Conservation (phyloP, 2,329 filamentous ascomycete species). For the Byssothecium circinans region DNA sequence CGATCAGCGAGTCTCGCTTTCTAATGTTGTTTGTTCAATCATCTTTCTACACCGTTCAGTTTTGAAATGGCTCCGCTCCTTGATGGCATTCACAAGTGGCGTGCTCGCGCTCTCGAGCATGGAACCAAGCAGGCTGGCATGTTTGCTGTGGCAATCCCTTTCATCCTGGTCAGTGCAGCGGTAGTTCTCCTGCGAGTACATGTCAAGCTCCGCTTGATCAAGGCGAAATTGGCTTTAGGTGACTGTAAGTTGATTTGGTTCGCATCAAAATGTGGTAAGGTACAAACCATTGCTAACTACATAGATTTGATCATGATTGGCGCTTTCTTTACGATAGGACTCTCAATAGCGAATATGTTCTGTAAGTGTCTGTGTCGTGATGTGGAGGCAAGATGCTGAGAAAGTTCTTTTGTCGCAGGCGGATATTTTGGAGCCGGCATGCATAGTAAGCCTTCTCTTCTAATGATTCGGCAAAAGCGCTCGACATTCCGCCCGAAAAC, state of each 20-base stretch:
- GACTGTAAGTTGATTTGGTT: conserved; percentile 4
- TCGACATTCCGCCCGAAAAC: conserved; percentile 3
- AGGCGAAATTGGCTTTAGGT: neutral
- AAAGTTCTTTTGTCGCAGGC: neutral
- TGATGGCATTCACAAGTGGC: conserved; percentile 2
- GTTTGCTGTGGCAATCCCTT: conserved; percentile 5
- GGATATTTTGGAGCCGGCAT: conserved; percentile 6
- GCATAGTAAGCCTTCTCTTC: conserved; percentile 3
- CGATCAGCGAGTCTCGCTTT: too few relatives aligned
- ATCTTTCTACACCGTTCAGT: neutral
- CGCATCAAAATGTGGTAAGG: neutral
- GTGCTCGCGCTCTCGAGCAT: conserved; percentile 3
- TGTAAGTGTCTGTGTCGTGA: neutral
- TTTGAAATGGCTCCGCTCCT: neutral
- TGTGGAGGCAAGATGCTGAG: neutral
- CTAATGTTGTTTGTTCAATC: too few relatives aligned
- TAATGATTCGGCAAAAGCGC: neutral
- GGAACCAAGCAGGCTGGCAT: conserved; percentile 7
- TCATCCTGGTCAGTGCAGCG: conserved; percentile 4
- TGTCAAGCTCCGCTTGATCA: conserved; percentile 1
- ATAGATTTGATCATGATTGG: conserved; percentile 4
- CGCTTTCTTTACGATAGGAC: conserved; percentile 1
- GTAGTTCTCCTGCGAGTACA: conserved; percentile 4
- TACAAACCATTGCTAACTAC: neutral
- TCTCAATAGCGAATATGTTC: conserved; percentile 9